Percentiles rank a stretch among this genome's conserved stretches.
Evolutionary conservation across 2,329 filamentous ascomycete species (phyloP).

Genomic region (Metarhizium anisopliae): DNA sequence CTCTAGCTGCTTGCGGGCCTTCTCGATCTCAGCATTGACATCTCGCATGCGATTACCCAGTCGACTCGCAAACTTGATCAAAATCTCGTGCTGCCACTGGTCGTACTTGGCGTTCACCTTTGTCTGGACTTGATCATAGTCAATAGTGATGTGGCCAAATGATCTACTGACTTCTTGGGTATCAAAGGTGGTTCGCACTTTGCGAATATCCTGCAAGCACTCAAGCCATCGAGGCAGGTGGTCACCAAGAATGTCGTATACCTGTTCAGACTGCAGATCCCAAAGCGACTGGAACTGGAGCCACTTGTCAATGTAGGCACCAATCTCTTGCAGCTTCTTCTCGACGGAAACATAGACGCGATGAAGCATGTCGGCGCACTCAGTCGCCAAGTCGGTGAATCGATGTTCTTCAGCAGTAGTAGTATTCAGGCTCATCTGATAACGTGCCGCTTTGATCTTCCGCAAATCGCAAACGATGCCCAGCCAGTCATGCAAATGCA

Average conservation of each 20-base stretch:
- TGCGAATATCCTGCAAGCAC: conserved; percentile 91
- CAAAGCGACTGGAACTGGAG: conserved; percentile 96
- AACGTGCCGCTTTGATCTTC: conserved; percentile 90
- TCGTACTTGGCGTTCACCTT: conserved; percentile 99
- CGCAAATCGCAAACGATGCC: conserved; percentile 85
- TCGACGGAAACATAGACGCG: conserved; percentile 79
- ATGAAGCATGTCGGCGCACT: conserved; percentile 71
- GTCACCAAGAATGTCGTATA: conserved; percentile 86
- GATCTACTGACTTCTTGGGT: conserved; percentile 88
- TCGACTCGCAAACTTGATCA: conserved; percentile 84
- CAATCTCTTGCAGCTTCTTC: conserved; percentile 69
- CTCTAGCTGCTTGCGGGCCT: conserved; percentile 83
- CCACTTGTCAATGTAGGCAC: conserved; percentile 92
- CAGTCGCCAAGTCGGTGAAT: conserved; percentile 77
- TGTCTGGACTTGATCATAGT: conserved; percentile 97
- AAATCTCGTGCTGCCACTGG: conserved; percentile 97
- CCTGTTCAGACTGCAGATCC: conserved; percentile 93
- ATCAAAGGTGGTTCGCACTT: conserved; percentile 92
- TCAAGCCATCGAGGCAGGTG: conserved; percentile 90
- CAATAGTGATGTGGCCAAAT: conserved; percentile 90
- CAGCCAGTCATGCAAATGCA: conserved; percentile 88
- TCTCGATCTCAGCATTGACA: conserved; percentile 84
- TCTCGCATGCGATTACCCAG: conserved; percentile 88
- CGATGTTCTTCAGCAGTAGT: conserved; percentile 54
- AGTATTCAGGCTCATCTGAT: conserved; percentile 77